A percentile compares a stretch with the other conserved stretches of the same genome.
Evolutionary conservation across 768 basidiomycete genomes (phyloP).

Genomic region (Lactifluus subvellereus): DNA sequence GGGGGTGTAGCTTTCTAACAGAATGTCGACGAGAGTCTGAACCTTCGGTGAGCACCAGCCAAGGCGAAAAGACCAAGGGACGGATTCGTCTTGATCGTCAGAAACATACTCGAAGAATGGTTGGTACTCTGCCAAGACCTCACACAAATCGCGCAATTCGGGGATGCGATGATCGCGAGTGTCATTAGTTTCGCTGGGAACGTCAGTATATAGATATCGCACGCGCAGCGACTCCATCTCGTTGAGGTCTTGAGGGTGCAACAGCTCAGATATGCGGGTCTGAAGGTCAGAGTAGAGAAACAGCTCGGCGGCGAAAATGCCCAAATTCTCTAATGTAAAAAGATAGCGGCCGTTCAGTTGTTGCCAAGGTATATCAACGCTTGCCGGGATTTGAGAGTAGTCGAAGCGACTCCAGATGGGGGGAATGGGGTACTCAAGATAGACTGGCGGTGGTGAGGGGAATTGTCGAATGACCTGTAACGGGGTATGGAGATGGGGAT

Average conservation of each 20-base stretch:
- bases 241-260: constrained; percentile 28
- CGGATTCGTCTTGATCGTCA: constrained; percentile 38
- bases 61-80: constrained; percentile 31
- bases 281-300: constrained; percentile 60
- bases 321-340: constrained; percentile 55
- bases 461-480: constrained; percentile 18
- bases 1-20: constrained; percentile 46
- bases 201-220: constrained; percentile 15
- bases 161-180: neutral
- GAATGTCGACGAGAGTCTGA: constrained; percentile 51
- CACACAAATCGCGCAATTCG: constrained; percentile 36
- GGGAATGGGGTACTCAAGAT: constrained; percentile 49
- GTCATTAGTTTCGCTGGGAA: neutral
- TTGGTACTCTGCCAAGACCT: constrained; percentile 43
- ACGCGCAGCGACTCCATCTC: constrained; percentile 27
- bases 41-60: constrained; percentile 75
- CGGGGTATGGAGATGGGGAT: neutral
- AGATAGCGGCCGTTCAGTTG: constrained; percentile 59
- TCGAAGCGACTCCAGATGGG: constrained; percentile 50
- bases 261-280: constrained; percentile 40
- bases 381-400: constrained; percentile 31
- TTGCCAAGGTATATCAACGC: constrained; percentile 48
- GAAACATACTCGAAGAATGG: constrained; percentile 35
- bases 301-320: constrained; percentile 69
- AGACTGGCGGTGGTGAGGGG: constrained; percentile 41